Base-by-base conservation (phyloP, 805 yeast genomes). In the Tetrapisispora fleetii region DNA sequence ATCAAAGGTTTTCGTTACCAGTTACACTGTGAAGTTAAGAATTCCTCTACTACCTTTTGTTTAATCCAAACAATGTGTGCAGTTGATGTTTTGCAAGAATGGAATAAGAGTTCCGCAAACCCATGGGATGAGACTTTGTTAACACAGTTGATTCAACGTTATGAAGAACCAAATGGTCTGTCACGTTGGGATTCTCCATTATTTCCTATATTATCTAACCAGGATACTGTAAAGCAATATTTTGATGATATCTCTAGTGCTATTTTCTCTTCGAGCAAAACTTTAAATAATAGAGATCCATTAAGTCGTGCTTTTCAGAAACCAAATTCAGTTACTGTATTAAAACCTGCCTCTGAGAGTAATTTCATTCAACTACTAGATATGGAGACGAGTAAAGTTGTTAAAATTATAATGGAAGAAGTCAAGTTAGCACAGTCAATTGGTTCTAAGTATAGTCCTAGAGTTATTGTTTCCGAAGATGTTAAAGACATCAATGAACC, bases 1-100 rank as follows among this genome's bases (percentile, higher is more conserved):
- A 93, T 93, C 58, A 93, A 93, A 62, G 99, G 99, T 0, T 89
- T 90, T 64, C 72, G 99, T 51, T 93, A 93, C 67, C 99, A 93
- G 66, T 71, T 93, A 47, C 89, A 80, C 64, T 90, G 97, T 65
- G 99, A 93, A 64, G 90, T 96, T 37, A 91, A 90, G 63, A 83
- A 88, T 1, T 71, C 81, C 27, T 74, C 80, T 17, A 89, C 97
- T 1, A 81, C 93, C 2, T 83, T 86, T 53, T 84, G 95, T 59
- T 85, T 90, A 37, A 71, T 91, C 1, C 90, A 91, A 52, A 82
- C 85, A 1, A 76, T 89, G 57, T 78, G 85, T 17, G 82, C 96
- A 0, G 55, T 75, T 4, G 82, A 78, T 0, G 69, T 69, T 16
- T 81, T 93, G 56, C 56, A 72, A 10, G 74, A 78, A 49, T 82